These are phyloP conservation scores for Aspergillus funiculosus DNA, from an alignment of 495 filamentous ascomycete species.

Conservation along the genomic window DNA sequence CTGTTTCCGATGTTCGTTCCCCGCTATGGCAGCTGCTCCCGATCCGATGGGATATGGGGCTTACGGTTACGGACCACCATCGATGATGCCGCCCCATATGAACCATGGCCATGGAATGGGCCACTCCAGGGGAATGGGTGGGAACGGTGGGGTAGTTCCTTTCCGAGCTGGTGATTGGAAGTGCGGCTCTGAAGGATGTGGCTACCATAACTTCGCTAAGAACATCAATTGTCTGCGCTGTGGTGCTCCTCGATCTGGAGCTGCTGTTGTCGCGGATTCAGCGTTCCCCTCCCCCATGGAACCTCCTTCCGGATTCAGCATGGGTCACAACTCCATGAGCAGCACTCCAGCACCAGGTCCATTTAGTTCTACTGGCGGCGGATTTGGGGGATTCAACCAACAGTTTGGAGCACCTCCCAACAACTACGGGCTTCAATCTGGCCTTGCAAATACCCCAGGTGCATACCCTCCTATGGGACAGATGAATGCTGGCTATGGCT, in stretches of 20 bases:
- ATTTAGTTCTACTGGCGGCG: constrained; percentile 67
- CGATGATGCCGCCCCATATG: constrained; percentile 81
- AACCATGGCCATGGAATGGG: constrained; percentile 69
- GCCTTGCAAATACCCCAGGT: constrained; percentile 69
- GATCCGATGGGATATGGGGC: constrained; percentile 65
- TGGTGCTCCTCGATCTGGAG: constrained; percentile 86
- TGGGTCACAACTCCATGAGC: constrained; percentile 72
- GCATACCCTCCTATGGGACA: constrained; percentile 77
- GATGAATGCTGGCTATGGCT: constrained; percentile 64
- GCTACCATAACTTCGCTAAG: constrained; percentile 99
- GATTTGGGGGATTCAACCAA: constrained; percentile 72
- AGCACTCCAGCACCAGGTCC: constrained; percentile 80
- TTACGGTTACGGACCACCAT: constrained; percentile 70
- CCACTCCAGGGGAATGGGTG: constrained; percentile 65
- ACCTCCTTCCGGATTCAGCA: constrained; percentile 68
- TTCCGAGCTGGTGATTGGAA: constrained; percentile 99
- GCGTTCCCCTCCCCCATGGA: constrained; percentile 91
- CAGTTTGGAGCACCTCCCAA: constrained; percentile 84
- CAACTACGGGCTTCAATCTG: constrained; percentile 88
- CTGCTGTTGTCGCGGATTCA: constrained; percentile 88
- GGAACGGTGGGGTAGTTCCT: constrained; percentile 81
- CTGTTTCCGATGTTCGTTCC: constrained; percentile 98
- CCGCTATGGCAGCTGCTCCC: constrained; percentile 75
- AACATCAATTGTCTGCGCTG: constrained; percentile 97
- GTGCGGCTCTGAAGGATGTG: constrained; percentile 95